Base-by-base conservation (phyloP, 352 stramenopile genomes). In the Salisapilia sapeloensis region DNA sequence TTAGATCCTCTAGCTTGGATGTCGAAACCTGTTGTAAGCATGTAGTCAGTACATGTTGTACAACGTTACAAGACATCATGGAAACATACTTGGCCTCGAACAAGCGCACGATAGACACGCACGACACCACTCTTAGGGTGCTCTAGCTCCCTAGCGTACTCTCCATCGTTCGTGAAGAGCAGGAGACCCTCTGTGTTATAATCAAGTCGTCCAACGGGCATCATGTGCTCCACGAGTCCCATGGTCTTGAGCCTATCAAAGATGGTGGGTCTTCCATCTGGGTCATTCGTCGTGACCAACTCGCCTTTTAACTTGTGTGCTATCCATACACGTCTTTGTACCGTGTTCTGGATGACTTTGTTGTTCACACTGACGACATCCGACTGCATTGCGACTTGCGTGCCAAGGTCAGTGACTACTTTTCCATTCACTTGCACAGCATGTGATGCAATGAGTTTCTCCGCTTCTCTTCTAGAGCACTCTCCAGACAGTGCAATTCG, bases 181-280 rank as follows among this genome's bases (percentile, higher is more conserved):
- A 96, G 46, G 19, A 96, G 49, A 1, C 85, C 85, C 45, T 95
- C 83, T 11, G 78, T 93, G 35, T 93, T 90, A 46, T 77, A 94
- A 43, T 96, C 85, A n/a, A 96, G 61, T 40, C 80, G 76, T 12
- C 77, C 80, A 35, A 95, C 79, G 6, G 82, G 66, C 60, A 93
- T 93, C 42, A 95, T 64, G 45, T 92, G 74, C 37, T 81, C 50
- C 13, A 54, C 55, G 19, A 92, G 50, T 0, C 75, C 76, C 72
- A 93, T 92, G 12, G 58, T 32, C 4, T 60, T 54, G 27, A 96
- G 51, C 8, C 81, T 76, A 33, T 86, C 62, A 33, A 95, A 93
- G 40, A 96, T 86, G 18, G 80, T 96, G 4, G 60, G 50, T 3
- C 84, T 56, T 10, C 71, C 69, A 29, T 91, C 40, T 15, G 76